A percentile compares a stretch with the other conserved stretches of the same genome.
phyloP scores from a whole-genome alignment of 192 early-diverging fungal genomes.

The Coemansia sp. region DNA sequence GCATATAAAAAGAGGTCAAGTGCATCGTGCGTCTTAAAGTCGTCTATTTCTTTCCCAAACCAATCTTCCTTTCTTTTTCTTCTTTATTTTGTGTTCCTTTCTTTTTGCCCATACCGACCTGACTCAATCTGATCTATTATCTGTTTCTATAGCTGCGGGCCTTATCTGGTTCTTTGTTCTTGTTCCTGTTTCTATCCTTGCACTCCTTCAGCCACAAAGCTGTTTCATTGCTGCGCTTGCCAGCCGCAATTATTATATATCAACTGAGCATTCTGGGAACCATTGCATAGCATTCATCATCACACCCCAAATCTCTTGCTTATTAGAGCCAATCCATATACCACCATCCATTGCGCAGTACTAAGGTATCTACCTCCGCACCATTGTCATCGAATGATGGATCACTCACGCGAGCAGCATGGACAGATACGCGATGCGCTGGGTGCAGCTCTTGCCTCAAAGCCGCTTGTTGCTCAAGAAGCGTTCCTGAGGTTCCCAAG shows the following conservation, averaged over 20 bases:
- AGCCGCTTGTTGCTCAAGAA: conserved; percentile 46
- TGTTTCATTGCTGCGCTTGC: background rate
- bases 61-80: background rate
- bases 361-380: background rate
- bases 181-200: background rate
- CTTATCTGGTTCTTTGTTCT: background rate
- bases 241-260: background rate
- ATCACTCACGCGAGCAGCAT: conserved; percentile 44
- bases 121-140: no score
- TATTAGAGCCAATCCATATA: background rate
- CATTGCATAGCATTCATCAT: background rate
- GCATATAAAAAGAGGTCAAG: no score
- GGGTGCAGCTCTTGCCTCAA: conserved; percentile 40
- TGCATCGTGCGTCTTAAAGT: no score
- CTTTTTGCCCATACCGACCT: background rate
- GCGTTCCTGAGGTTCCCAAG: conserved; percentile 41
- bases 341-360: background rate
- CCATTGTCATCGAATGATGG: conserved; percentile 19
- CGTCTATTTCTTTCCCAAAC: background rate
- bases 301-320: background rate
- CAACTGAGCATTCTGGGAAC: background rate
- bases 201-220: background rate
- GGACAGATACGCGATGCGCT: conserved; percentile 44
- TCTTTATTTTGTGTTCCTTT: background rate
- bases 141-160: no score